These are phyloP conservation scores for Oemleria cerasiformis DNA, from an alignment of 306 rosid genomes.

Conservation along the genomic window DNA sequence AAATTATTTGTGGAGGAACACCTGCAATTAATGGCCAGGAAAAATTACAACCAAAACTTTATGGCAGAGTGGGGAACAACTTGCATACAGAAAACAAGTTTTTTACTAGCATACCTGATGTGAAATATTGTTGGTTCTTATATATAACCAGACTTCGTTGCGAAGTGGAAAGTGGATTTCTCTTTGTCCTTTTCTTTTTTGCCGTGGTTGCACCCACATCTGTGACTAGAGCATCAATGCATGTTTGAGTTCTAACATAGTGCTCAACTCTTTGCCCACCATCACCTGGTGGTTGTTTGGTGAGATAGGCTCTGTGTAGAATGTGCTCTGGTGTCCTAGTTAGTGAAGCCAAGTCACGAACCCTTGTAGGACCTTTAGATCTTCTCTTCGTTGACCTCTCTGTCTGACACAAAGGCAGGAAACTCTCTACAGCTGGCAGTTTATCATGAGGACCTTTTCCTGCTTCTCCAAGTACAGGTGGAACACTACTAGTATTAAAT, in stretches of 20 bases:
- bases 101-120: conserved; percentile 49
- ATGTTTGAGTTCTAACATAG: conserved; percentile 30
- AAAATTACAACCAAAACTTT: neutral
- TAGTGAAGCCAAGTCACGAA: conserved; percentile 34
- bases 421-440: conserved; percentile 21
- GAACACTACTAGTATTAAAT: neutral
- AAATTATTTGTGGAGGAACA: conserved; percentile 24
- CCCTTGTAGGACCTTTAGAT: conserved; percentile 44
- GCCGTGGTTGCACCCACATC: conserved; percentile 33
- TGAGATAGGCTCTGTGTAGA: conserved; percentile 23
- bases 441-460: neutral
- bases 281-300: conserved; percentile 21
- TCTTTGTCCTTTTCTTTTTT: conserved; percentile 55
- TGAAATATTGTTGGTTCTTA: conserved; percentile 30
- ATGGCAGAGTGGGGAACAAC: neutral
- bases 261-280: conserved; percentile 25
- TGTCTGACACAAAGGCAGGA: conserved; percentile 14
- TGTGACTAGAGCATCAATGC: conserved; percentile 42
- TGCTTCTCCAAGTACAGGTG: conserved; percentile 8
- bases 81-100: neutral
- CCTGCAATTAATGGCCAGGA: conserved; percentile 38
- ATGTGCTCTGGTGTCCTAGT: conserved; percentile 29
- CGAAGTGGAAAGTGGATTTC: conserved; percentile 32
- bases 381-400: conserved; percentile 40
- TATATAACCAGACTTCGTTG: conserved; percentile 30